Evolutionary conservation across 2,329 filamentous ascomycete species (phyloP), one percentile per base, ranked within the genome.

Genomic region (Xylariaceae sp.): DNA sequence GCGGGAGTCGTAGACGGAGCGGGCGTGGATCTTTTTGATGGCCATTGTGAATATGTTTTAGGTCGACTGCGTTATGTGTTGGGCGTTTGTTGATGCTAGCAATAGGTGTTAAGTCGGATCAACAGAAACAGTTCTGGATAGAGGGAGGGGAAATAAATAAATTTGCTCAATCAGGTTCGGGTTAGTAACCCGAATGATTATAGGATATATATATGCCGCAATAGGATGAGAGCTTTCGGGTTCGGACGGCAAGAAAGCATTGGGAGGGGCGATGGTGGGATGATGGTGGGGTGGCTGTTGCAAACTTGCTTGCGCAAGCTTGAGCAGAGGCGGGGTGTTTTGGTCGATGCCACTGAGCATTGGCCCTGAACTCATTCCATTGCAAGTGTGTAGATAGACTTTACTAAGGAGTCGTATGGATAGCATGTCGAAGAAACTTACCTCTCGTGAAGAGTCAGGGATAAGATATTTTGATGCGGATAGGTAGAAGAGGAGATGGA

Each of bases 1-100:
- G 71, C 94, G 92, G 73, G 94, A 97, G 83, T 99, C 94, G 84
- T 92, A 99, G 80, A 99, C 90, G 69, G 87, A 91, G 71, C 94
- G 88, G 69, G 88, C 89, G 82, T 91, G 87, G 71, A 94, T 82
- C 81, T 91, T 92, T 74, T 85, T 84, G 75, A 94, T 89, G 68
- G 88, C 78, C 94, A 99, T 99, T 62, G 70, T 91, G 75, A 64
- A 27, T 35, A 52, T 47, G 39, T 45, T 15, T 7, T 38, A 31
- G 39, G 45, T 47, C 38, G 35, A 4, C 22, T 27, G 22, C 22
- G 22, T 39, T 11, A 17, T 39, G 12, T 38, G 33, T 39, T 27
- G 22, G n/a, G 22, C 7, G 22, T 7, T 46, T 11, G 30, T 36
- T 40, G 33, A n/a, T 51, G 32, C 39, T 57, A 41, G 27, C 47